Base-by-base conservation (phyloP, 768 basidiomycete genomes). In the Trametes meyenii region DNA sequence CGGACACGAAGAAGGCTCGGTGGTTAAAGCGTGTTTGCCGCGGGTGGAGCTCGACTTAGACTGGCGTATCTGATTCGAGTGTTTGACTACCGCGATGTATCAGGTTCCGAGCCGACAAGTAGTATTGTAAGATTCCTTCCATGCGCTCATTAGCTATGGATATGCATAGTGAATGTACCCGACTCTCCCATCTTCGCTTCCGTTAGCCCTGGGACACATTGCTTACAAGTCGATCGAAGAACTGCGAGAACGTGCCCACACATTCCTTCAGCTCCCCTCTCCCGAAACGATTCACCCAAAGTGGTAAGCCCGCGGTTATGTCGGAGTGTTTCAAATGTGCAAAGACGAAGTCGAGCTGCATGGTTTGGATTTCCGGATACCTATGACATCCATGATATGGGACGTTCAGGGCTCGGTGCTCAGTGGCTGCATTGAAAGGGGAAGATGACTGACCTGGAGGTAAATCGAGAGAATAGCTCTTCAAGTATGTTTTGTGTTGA, bases 11-110 rank as follows among this genome's bases (percentile, higher is more conserved):
- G 67, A 81, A 76, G 53, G 68, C 80, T 51, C 77, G 82, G 6
- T 86, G 86, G 86, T 73, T 82, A 49, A 84, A 80, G 66, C 76
- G 76, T n/a, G 81, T 83, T 26, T 88, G 87, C 69, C 74, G 77
- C 3, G 78, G 81, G 73, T 74, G 71, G 72, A 66, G 13, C 50
- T 49, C 56, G 5, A 46, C 26, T 19, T 61, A 42, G 55, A 43
- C 26, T 6, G 16, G 14, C 16, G 26, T 50, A 29, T 35, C 29
- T 14, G 29, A 17, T 3, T 33, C 29, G 40, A 14, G 17, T 40
- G 39, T 40, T 5, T 40, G 39, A 12, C 39, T 40, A 33, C 29
- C 29, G 8, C 29, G 3, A 33, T 33, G 29, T 33, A 33, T 33
- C 29, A 33, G 29, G 29, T 33, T 33, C 29, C 29, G 29, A 33